Conservation (phyloP, 1,284 basidiomycete species). For the Austroboletus sp. region DNA sequence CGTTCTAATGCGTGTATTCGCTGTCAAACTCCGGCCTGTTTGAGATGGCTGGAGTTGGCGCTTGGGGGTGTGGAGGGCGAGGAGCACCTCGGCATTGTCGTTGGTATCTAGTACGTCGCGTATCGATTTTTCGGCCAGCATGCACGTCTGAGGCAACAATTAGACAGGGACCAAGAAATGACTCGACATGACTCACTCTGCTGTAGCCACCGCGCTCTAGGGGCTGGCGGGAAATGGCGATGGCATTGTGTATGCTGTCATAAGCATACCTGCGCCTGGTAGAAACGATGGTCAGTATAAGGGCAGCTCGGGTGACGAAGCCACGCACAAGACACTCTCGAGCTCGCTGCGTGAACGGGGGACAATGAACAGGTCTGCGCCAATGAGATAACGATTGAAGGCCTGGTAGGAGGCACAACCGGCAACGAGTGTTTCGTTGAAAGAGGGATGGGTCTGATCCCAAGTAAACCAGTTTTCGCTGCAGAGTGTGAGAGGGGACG, state of each 20-base stretch:
- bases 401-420: constrained; percentile 61
- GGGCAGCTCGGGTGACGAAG: not conserved
- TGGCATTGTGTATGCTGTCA: constrained; percentile 73
- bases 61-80: constrained; percentile 47
- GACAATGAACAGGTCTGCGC: constrained; percentile 61
- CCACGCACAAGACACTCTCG: constrained; percentile 56
- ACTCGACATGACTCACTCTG: constrained; percentile 44
- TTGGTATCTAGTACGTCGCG: constrained; percentile 56
- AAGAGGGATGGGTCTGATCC: constrained; percentile 60
- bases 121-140: constrained; percentile 64
- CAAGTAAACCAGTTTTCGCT: constrained; percentile 60
- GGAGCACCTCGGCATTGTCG: constrained; percentile 58
- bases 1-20: constrained; percentile 23
- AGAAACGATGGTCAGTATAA: constrained; percentile 10
- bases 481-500: constrained; percentile 4
- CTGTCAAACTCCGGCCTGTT: constrained; percentile 13
- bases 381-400: constrained; percentile 53
- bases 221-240: constrained; percentile 57
- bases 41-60: constrained; percentile 11
- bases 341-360: constrained; percentile 60
- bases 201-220: constrained; percentile 67
- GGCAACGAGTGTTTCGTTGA: constrained; percentile 66
- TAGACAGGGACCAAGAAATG: not conserved
- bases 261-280: constrained; percentile 63
- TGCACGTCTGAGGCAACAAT: constrained; percentile 48